These are phyloP conservation scores for Royoungia palumana DNA, from an alignment of 768 basidiomycete genomes.

Conservation along the genomic window DNA sequence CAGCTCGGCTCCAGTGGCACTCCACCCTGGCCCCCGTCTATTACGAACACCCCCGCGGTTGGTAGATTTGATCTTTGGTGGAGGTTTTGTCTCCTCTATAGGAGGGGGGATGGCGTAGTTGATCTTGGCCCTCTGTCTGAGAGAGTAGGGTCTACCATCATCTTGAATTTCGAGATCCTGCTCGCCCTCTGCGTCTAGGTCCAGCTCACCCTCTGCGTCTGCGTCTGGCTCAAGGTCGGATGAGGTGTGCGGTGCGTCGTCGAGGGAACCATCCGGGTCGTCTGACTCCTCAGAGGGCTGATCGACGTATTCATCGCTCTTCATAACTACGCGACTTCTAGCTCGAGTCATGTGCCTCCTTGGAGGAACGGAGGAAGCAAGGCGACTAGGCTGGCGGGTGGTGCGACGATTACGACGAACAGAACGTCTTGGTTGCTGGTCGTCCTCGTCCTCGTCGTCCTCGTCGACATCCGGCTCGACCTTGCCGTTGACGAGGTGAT, in stretches of 20 bases:
- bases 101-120: constrained; percentile 84
- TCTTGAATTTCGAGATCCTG: constrained; percentile 40
- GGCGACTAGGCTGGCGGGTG: constrained; percentile 22
- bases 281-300: constrained; percentile 48
- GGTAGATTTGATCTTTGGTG: constrained; percentile 37
- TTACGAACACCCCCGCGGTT: constrained; percentile 38
- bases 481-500: constrained; percentile 20
- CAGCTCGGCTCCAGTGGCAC: constrained; percentile 72
- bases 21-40: constrained; percentile 66
- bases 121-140: constrained; percentile 60
- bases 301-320: constrained; percentile 53
- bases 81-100: constrained; percentile 59
- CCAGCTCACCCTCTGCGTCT: constrained; percentile 39
- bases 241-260: constrained; percentile 45
- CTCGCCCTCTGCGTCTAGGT: constrained; percentile 38
- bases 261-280: constrained; percentile 59
- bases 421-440: constrained; percentile 18
- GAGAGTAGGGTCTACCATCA: constrained; percentile 46
- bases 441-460: constrained; percentile 32
- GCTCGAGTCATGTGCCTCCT: constrained; percentile 24
- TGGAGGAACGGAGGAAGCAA: background rate
- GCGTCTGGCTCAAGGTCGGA: constrained; percentile 36
- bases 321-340: constrained; percentile 26
- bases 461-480: constrained; percentile 23
- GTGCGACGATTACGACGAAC: constrained; percentile 22